Conservation (phyloP, 306 rosid species). For the Corylus avellana region DNA sequence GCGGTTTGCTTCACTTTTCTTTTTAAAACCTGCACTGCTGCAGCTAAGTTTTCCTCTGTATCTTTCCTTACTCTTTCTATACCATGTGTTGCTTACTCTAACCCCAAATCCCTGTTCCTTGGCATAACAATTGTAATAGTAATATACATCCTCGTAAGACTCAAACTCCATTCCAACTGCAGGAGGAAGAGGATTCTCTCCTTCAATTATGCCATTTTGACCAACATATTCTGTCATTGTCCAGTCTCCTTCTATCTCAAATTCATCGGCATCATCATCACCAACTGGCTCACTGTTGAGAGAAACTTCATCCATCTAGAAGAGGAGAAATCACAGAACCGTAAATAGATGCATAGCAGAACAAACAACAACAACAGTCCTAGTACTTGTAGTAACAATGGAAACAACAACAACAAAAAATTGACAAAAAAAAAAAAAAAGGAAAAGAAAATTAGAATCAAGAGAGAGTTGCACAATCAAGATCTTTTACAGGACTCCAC, state of each 20-base stretch:
- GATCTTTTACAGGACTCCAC: not conserved
- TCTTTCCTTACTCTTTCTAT: constrained; percentile 72
- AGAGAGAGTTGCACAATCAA: not conserved
- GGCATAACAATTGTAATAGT: constrained; percentile 74
- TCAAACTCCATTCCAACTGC: constrained; percentile 80
- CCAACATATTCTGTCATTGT: constrained; percentile 50
- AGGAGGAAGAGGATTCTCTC: constrained; percentile 66
- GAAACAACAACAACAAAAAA: not conserved
- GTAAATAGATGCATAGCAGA: not conserved
- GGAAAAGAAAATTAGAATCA: not conserved
- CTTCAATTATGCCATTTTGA: constrained; percentile 50
- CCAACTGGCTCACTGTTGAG: constrained; percentile 60
- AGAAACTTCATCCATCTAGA: constrained; percentile 66
- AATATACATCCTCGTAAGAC: constrained; percentile 69
- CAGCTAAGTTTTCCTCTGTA: constrained; percentile 82
- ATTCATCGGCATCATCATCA: constrained; percentile 59
- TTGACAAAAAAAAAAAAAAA: too few species aligned
- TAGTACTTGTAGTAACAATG: not conserved
- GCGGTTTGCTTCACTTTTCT: constrained; percentile 70
- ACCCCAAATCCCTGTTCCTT: constrained; percentile 80
- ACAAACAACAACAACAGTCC: not conserved
- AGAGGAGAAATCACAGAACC: constrained; percentile 2
- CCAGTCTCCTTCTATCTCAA: constrained; percentile 58
- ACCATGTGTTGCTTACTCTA: constrained; percentile 77
- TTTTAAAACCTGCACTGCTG: constrained; percentile 82